Evolutionary conservation across 371 early-diverging fungal species (phyloP), one percentile per base, ranked within the genome.

Genomic region (Mortierella sp.): DNA sequence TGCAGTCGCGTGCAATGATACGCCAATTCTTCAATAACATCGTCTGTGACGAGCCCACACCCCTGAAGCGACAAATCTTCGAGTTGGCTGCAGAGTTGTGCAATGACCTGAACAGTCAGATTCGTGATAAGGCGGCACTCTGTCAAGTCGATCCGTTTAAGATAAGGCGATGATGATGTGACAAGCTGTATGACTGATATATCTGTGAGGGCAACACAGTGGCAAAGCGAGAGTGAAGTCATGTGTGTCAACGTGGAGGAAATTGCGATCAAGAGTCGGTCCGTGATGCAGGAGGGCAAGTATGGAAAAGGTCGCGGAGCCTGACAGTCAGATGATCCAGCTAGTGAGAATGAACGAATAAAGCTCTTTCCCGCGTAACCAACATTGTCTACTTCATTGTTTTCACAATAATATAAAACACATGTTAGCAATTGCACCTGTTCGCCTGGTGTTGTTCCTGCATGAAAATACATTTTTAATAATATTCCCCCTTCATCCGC

Each of bases 221-320:
- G 80, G 19, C 60, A 37, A 5, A 79, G 47, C 7, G 70, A 66
- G 26, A 79, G 64, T 0, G 75, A 74, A 5, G 74, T 79, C 47
- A 79, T 66, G 23, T 69, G 80, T 7, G 67, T 60, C 51, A 79
- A 29, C 2, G 63, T 59, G 8, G 45, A 29, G 0, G 80, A 69
- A 23, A 79, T 61, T 23, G 70, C 53, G 23, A 59, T 56, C 28
- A 79, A 26, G 23, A 67, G 80, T 9, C 64, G 55, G 40, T 79
- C 80, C 23, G 64, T 73, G 59, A 79, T 69, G 43, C 80, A 79
- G 3, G 74, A 79, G 3, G 80, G 75, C 8, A 79, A 59, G 29
- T 70, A 70, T 1, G 80, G 80, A 37, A 74, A 79, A 2, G 80
- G 75, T 22, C 74, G 61, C 9, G 80, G 80, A 13, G 64, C 61